Conservation (phyloP, 1,284 basidiomycete species). For the Ustilago bromivora region DNA sequence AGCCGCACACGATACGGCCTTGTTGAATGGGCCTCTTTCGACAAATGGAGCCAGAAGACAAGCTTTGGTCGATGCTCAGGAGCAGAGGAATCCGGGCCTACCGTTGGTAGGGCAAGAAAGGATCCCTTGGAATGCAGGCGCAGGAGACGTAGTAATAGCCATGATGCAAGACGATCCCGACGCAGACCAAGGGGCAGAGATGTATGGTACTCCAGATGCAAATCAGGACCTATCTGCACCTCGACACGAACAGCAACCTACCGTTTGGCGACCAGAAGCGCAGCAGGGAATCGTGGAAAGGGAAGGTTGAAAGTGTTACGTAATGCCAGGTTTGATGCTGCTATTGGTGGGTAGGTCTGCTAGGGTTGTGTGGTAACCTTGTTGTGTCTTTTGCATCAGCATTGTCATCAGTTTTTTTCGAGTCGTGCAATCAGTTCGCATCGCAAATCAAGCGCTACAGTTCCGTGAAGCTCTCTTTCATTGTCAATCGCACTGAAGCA, state of each 20-base stretch:
- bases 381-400: neutral
- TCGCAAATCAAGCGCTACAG: neutral
- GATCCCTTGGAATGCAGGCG: neutral
- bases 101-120: constrained; percentile 18
- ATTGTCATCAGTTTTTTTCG: neutral
- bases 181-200: constrained; percentile 6
- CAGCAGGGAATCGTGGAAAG: constrained; percentile 9
- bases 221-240: neutral
- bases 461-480: neutral
- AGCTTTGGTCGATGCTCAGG: constrained; percentile 23
- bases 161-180: constrained; percentile 26
- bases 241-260: neutral
- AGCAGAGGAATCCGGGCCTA: constrained; percentile 31
- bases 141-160: neutral
- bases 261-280: neutral
- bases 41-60: constrained; percentile 7
- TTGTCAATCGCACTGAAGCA: neutral
- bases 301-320: constrained; percentile 16
- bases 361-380: neutral
- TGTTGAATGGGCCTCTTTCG: constrained; percentile 10
- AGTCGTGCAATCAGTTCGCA: neutral
- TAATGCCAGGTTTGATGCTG: constrained; percentile 13
- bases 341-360: neutral
- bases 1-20: constrained; percentile 24
- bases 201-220: constrained; percentile 35